Conservation (phyloP, 805 yeast species). For the Gaillardinia entomophila region DNA sequence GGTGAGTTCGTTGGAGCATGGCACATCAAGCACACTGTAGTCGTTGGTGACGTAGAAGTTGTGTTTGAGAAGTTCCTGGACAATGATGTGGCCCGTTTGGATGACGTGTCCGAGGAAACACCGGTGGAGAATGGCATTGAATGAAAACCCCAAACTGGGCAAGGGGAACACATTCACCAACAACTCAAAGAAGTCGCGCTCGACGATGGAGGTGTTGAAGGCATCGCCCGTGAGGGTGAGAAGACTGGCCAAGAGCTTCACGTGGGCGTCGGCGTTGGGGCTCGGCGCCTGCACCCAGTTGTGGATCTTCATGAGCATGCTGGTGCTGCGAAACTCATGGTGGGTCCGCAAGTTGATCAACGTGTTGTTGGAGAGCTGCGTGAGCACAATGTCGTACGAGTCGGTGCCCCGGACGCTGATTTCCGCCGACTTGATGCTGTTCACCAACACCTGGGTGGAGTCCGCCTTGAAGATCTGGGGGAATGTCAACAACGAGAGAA, state of each 20-base stretch:
- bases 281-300: constrained; percentile 28
- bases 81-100: constrained; percentile 32
- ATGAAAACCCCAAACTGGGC: constrained; percentile 38
- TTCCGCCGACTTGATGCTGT: constrained; percentile 61
- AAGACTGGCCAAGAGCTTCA: constrained; percentile 28
- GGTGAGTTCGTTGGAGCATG: constrained; percentile 18
- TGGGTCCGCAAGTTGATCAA: constrained; percentile 52
- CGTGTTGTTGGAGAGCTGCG: constrained; percentile 58
- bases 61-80: constrained; percentile 20
- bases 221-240: constrained; percentile 25
- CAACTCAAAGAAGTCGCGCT: constrained; percentile 47
- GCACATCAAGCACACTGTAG: constrained; percentile 32
- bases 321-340: constrained; percentile 33
- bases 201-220: constrained; percentile 29
- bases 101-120: constrained; percentile 51
- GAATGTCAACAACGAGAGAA: constrained; percentile 28
- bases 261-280: constrained; percentile 23
- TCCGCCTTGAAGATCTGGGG: constrained; percentile 34
- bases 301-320: constrained; percentile 25
- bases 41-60: constrained; percentile 16
- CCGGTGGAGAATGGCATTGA: constrained; percentile 41
- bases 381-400: constrained; percentile 36
- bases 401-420: constrained; percentile 52
- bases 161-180: constrained; percentile 47
- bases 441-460: constrained; percentile 37